Percentiles rank a stretch among this genome's conserved stretches.
Conservation (phyloP, 495 filamentous ascomycete species). For the Cercophora sp. region DNA sequence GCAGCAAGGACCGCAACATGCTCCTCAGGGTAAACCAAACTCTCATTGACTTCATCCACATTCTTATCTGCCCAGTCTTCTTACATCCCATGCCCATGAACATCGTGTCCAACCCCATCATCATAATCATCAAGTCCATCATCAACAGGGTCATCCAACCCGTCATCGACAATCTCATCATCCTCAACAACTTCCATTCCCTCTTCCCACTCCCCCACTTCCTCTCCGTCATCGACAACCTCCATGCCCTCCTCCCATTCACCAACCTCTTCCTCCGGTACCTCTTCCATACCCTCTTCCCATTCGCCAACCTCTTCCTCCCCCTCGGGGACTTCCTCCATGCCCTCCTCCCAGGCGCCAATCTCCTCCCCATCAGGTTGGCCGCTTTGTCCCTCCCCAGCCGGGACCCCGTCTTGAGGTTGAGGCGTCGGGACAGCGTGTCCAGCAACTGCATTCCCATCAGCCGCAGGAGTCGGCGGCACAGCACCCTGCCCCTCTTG, state of each 20-base stretch:
- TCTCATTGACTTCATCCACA: no score
- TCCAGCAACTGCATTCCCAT: no score
- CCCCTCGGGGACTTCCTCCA: neutral
- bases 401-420: no score
- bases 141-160: neutral
- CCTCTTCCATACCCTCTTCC: conserved; percentile 6
- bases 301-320: neutral
- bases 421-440: no score
- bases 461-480: no score
- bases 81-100: neutral
- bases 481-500: no score
- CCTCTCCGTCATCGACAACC: neutral
- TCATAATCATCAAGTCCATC: neutral
- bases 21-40: no score
- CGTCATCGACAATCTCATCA: conserved; percentile 5
- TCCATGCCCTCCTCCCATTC: neutral
- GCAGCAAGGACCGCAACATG: no score
- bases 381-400: no score
- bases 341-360: no score
- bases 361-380: no score
- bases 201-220: neutral
- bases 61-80: no score
- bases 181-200: neutral
- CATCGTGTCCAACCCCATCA: neutral
- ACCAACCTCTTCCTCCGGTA: neutral